Base-by-base conservation (phyloP, 2,329 filamentous ascomycete species). In the Lecanicillium sp. region DNA sequence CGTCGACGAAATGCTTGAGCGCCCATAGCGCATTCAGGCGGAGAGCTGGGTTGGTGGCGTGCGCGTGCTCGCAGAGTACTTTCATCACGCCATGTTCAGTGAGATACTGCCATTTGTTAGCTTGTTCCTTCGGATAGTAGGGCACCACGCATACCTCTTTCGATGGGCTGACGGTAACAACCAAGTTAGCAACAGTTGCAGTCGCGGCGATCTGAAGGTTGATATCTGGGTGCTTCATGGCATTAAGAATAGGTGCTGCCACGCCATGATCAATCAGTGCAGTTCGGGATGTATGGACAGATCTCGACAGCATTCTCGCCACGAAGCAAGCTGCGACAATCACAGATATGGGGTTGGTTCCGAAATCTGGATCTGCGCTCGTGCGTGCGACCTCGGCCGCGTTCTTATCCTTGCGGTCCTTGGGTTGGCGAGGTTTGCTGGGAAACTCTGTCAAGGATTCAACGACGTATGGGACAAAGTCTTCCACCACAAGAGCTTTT, bases 11-110 rank as follows among this genome's bases (percentile, higher is more conserved):
- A 66, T 97, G 89, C 62, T 97, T 97, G 50, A 98, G 70, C 5
- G 90, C 89, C 91, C 93, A 98, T 2, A 98, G 68, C 19, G 90
- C 90, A 58, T 93, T 90, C 21, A 94, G 74, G 20, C 89, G 81
- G 45, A 97, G 72, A 39, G 83, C 80, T n/a, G 86, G 78, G 59
- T 91, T 87, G 39, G 78, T 75, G 1, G 87, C 93, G 62, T 87
- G 87, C 2, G 90, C 89, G 62, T 95, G 87, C 56, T 87, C 80
- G 60, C 90, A 95, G 1, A 97, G 72, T 1, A 86, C 78, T 52
- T 81, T 81, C 55, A 95, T 75, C 2, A 93, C 79, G 6, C 87
- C 87, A 5, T 78, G 78, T 41, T 86, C 81, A 6, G 86, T 75
- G 27, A 96, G 81, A 36, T 83, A 74, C 82, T 91, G 56, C 21